Base-by-base conservation (phyloP, 768 basidiomycete species). In the Gloeophyllum trabeum region DNA sequence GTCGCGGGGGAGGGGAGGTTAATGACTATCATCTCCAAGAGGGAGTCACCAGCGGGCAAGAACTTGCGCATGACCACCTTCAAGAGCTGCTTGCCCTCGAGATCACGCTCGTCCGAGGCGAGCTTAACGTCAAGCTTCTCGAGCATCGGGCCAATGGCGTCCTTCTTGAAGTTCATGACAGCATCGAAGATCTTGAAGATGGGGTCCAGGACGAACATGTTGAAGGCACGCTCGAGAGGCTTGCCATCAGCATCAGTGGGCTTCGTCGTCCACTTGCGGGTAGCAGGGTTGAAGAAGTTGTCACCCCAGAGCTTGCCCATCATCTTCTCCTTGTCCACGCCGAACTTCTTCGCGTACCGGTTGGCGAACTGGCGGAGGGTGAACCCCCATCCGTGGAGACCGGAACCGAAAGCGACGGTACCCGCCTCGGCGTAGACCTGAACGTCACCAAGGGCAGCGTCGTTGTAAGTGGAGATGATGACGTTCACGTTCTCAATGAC, bases 111-210 rank as follows among this genome's bases (percentile, higher is more conserved):
- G 1, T 93, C 89, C 37, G 68, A 62, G 44, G 77, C 70, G 48
- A 99, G 84, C 62, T 87, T 87, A 62, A 99, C 65, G 12, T 96
- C 93, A 54, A 99, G 89, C 68, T 99, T 98, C 42, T 96, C 91
- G 54, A 96, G 81, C 71, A 99, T 91, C 46, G 72, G 66, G 41
- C 54, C 64, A 49, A 89, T 76, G 46, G 73, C 64, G 36, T 94
- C 93, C 75, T 94, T 98, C 73, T 98, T 94, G 78, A 84, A 93
- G 75, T 98, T 94, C 92, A 97, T 97, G 64, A 96, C 87, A 53
- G 84, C 82, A 53, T 94, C 92, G 69, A 99, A 99, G 56, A 99
- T 80, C 65, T 79, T 89, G 82, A 87, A 99, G 69, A 99, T 98
- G 48, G 96, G 96, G 66, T 99, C 96, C 52, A 98, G 86, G 45